Evolutionary conservation across 208 protist species (phyloP).

Genomic region (Trypanosoma platydactyli): DNA sequence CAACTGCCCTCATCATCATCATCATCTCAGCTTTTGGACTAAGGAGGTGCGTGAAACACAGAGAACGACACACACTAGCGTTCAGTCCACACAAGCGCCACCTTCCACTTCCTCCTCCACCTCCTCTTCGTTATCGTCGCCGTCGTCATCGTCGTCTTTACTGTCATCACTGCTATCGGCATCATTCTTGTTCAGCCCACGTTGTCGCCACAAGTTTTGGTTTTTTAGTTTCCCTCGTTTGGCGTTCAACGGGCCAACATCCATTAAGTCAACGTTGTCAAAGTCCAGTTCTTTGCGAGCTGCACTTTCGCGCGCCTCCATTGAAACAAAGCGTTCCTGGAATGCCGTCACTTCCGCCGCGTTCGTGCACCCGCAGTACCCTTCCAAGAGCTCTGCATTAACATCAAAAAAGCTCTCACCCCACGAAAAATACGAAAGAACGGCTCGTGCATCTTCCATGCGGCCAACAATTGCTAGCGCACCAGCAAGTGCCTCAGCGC

Average conservation of each 20-base stretch:
- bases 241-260: constrained; percentile 52
- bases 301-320: constrained; percentile 38
- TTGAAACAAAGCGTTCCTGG: constrained; percentile 59
- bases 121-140: constrained; percentile 31
- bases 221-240: constrained; percentile 50
- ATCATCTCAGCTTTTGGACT: background rate
- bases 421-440: constrained; percentile 97
- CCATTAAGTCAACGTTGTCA: constrained; percentile 50
- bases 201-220: constrained; percentile 19
- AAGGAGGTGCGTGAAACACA: too few species aligned
- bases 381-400: constrained; percentile 93
- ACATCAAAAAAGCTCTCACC: constrained; percentile 96
- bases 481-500: constrained; percentile 96
- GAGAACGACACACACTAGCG: too few species aligned
- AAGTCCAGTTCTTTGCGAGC: constrained; percentile 53
- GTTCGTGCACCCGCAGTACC: constrained; percentile 62
- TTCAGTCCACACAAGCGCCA: too few species aligned
- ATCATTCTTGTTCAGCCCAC: background rate
- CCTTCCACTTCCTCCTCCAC: background rate
- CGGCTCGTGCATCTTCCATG: constrained; percentile 83
- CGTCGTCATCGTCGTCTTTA: constrained; percentile 26
- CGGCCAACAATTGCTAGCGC: constrained; percentile 94
- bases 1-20: background rate
- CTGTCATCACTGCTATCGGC: constrained; percentile 33
- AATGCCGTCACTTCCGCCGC: constrained; percentile 62